Evolutionary conservation across 208 protist species (phyloP).

Genomic region (Leishmania turanica): DNA sequence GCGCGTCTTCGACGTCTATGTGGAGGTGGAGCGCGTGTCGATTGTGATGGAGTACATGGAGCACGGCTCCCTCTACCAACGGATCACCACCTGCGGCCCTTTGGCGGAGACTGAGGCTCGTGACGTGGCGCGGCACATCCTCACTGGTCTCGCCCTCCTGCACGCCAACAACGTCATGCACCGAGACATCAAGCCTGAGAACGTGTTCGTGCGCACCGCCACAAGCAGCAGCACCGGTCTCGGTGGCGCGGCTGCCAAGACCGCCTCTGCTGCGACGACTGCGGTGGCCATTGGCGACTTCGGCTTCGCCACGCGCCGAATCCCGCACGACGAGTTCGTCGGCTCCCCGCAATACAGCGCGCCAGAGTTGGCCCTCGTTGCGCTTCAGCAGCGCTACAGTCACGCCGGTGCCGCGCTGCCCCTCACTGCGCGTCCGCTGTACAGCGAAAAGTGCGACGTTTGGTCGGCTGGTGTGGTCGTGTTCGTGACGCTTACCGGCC

Average conservation of each 20-base stretch:
- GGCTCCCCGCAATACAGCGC: constrained; percentile 88
- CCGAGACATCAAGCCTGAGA: constrained; percentile 99
- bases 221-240: neutral
- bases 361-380: constrained; percentile 82
- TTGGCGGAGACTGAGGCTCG: constrained; percentile 93
- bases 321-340: constrained; percentile 57
- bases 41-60: constrained; percentile 98
- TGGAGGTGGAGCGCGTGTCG: constrained; percentile 59
- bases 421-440: constrained; percentile 41
- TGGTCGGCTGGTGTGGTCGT: constrained; percentile 89
- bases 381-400: constrained; percentile 32
- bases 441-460: constrained; percentile 91
- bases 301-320: constrained; percentile 92
- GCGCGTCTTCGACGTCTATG: constrained; percentile 93
- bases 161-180: constrained; percentile 98
- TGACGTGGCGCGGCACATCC: constrained; percentile 96
- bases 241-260: neutral
- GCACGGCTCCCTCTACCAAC: constrained; percentile 97
- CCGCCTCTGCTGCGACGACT: constrained; percentile 16
- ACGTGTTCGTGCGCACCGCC: constrained; percentile 96
- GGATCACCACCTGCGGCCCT: constrained; percentile 85
- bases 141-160: constrained; percentile 92
- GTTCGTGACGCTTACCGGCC: constrained; percentile 83
- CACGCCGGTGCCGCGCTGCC: constrained; percentile 6
- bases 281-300: constrained; percentile 97